Evolutionary conservation across 208 protist genomes (phyloP), one percentile per base, ranked within the genome.

Genomic region (Trypanosoma theileri): DNA sequence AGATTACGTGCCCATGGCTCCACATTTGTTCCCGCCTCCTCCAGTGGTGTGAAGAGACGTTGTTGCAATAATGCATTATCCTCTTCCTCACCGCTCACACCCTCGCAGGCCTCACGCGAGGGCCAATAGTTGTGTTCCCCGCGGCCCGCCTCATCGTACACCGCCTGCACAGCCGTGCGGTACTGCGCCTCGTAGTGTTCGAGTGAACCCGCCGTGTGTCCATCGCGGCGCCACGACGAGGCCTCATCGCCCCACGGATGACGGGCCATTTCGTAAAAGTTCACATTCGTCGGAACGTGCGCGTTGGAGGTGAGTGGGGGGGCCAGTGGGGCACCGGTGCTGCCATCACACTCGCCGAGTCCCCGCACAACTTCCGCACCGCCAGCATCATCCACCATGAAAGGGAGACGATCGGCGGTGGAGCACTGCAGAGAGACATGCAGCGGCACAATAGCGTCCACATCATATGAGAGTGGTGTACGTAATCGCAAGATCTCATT

Each of bases 241-340:
- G 82, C 58, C 19, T 79, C 85, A 75, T 94, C 87, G 50, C 93
- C 86, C 87, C 88, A 96, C 51, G 91, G 91, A 75, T 96, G 91
- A 3, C 91, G 82, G 19, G 91, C 91, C 91, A 96, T 96, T 70
- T 94, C 89, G 67, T 96, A 96, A 64, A 96, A 96, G 78, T 81
- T 96, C 11, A 96, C 85, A 56, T 96, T 93, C 12, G 69, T 86
- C 56, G 91, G 91, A 56, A 96, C 91, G 42, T 81, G 78, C 19
- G 91, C 91, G 63, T 90, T 84, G 57, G 66, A 61, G 54, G 59
- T 26, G 41, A 91, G 78, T 26, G 91, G 85, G 11, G 71, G 62
- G 41, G 85, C 88, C 40, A 59, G 57, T 9, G 77, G 73, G 17
- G 51, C 55, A 17, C 87, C 88, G 14, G 83, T 78, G 40, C 6